These are phyloP conservation scores for Aegilops tauschii DNA, from an alignment of 176 grass and related monocot genomes.

Conservation along the genomic window DNA sequence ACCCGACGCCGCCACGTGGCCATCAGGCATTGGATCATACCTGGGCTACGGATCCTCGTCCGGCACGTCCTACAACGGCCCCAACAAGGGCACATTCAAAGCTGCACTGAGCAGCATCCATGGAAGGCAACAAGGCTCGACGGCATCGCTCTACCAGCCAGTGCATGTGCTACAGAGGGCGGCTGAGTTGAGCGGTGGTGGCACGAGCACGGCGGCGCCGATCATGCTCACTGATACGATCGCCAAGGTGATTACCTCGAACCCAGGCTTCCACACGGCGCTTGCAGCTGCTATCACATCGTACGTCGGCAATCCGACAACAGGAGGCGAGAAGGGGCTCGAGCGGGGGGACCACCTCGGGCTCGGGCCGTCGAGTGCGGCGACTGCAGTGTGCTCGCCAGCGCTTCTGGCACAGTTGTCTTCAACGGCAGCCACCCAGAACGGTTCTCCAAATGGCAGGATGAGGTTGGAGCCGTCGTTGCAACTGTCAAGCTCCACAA, in stretches of 20 bases:
- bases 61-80: not conserved
- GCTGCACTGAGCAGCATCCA: conserved; percentile 21
- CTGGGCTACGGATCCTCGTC: conserved; percentile 37
- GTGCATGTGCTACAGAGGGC: conserved; percentile 30
- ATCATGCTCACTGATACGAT: conserved; percentile 57
- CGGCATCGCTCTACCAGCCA: conserved; percentile 27
- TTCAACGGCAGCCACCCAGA: too few species aligned
- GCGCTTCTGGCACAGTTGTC: too few species aligned
- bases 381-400: conserved; percentile 22
- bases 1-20: conserved; percentile 34
- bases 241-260: conserved; percentile 66
- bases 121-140: conserved; percentile 21
- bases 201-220: not conserved
- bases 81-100: conserved; percentile 20
- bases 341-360: conserved; percentile 54
- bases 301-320: conserved; percentile 57
- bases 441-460: too few species aligned
- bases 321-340: not conserved
- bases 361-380: conserved; percentile 18
- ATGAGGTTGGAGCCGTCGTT: conserved; percentile 21
- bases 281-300: conserved; percentile 68
- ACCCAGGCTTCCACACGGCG: conserved; percentile 69
- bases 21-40: conserved; percentile 24
- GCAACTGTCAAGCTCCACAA: conserved; percentile 42
- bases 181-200: not conserved